Conservation (phyloP, 139 green algal species). For the Coelastrella sp. region DNA sequence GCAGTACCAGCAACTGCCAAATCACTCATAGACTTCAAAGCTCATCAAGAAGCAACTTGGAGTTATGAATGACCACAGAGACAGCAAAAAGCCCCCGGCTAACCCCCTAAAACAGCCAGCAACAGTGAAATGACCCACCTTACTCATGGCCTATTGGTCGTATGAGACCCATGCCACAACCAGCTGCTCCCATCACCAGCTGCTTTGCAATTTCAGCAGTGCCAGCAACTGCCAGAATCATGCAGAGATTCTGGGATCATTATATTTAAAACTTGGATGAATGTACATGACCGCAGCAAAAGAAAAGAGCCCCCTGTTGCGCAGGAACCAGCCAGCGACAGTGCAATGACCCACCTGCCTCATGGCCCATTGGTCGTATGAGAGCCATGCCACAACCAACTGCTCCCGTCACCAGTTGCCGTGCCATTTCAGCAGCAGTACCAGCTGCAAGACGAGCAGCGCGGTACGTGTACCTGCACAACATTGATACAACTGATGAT, state of each 20-base stretch:
- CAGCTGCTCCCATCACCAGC: conserved; percentile 27
- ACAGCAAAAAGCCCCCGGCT: too few relatives aligned
- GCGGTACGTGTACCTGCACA: conserved; percentile 36
- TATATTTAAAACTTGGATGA: background rate
- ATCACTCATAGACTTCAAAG: background rate
- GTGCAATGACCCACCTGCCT: background rate
- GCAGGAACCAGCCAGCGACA: too few relatives aligned
- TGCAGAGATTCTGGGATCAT: too few relatives aligned
- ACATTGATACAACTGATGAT: too few relatives aligned
- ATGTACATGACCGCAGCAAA: too few relatives aligned
- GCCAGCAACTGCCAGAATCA: too few relatives aligned
- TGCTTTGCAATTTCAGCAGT: background rate
- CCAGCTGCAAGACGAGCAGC: conserved; percentile 75
- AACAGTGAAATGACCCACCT: background rate
- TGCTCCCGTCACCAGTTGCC: conserved; percentile 58
- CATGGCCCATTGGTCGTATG: conserved; percentile 76
- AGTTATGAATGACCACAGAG: background rate
- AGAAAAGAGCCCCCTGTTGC: too few relatives aligned
- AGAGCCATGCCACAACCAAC: conserved; percentile 66
- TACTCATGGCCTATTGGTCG: conserved; percentile 71
- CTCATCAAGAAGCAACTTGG: background rate
- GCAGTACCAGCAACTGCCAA: background rate
- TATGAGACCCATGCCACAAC: conserved; percentile 71
- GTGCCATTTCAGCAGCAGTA: conserved; percentile 67
- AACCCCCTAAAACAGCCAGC: too few relatives aligned